These are phyloP conservation scores for Populus nigra DNA, from an alignment of 345 rosid genomes.

Conservation along the genomic window DNA sequence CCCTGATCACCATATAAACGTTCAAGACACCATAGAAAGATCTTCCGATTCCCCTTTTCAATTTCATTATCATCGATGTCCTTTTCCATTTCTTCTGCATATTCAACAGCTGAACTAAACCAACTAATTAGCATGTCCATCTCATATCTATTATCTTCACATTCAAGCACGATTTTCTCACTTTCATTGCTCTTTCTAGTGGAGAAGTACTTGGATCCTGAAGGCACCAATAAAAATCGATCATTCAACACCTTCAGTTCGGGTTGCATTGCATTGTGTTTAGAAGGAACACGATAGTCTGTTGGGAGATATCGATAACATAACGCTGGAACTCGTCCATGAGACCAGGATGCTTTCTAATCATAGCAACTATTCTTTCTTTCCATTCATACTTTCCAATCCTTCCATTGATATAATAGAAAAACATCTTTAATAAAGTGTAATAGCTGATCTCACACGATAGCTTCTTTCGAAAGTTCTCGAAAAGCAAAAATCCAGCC, in stretches of 20 bases:
- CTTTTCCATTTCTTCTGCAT: neutral
- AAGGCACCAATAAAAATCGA: neutral
- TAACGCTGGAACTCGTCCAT: neutral
- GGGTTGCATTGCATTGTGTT: neutral
- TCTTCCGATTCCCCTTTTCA: neutral
- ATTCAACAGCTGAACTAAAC: neutral
- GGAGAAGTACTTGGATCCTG: neutral
- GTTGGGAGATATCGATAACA: slow-evolving; percentile 7
- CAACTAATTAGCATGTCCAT: slow-evolving; percentile 11
- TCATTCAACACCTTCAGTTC: slow-evolving; percentile 24
- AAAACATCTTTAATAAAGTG: neutral
- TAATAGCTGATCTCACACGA: neutral
- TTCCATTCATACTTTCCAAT: neutral
- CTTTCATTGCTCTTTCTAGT: neutral
- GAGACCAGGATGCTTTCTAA: neutral
- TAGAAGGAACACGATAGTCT: neutral
- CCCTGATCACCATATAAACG: slow-evolving; percentile 24
- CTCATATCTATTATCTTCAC: slow-evolving; percentile 29
- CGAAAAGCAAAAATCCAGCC: neutral
- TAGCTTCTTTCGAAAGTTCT: neutral
- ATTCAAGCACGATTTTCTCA: slow-evolving; percentile 6
- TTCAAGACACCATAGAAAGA: slow-evolving; percentile 16
- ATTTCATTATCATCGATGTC: neutral
- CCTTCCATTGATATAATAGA: neutral
- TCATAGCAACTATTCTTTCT: neutral